These are phyloP conservation scores for Jackrogersella multiformis DNA, from an alignment of 495 filamentous ascomycete species.

Conservation along the genomic window DNA sequence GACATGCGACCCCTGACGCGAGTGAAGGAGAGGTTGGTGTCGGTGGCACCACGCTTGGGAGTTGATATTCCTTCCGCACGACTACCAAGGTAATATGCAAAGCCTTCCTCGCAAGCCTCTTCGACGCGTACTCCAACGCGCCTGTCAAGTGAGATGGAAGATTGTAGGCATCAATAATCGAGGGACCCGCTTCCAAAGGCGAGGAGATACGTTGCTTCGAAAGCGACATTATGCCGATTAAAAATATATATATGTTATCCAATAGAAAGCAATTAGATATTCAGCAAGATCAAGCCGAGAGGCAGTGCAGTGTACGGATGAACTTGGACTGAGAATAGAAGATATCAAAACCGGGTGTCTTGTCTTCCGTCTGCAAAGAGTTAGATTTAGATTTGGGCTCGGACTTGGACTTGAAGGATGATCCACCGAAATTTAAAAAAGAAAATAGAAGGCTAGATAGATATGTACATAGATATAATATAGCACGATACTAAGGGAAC, in stretches of 20 bases:
- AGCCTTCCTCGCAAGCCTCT: slow-evolving; percentile 56
- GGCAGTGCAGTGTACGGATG: slow-evolving; percentile 15
- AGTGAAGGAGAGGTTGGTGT: slow-evolving; percentile 43
- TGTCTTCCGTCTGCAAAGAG: slow-evolving; percentile 14
- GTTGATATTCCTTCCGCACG: slow-evolving; percentile 59
- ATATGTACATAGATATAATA: slow-evolving; percentile 18
- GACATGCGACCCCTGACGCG: slow-evolving; percentile 41
- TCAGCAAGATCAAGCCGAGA: not conserved
- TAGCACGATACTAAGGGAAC: slow-evolving; percentile 20
- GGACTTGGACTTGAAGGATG: slow-evolving; percentile 34
- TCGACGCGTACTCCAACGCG: slow-evolving; percentile 63
- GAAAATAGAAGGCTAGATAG: not conserved
- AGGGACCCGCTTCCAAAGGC: slow-evolving; percentile 63
- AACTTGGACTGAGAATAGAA: slow-evolving; percentile 19
- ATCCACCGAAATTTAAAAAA: slow-evolving; percentile 3
- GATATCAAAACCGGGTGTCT: slow-evolving; percentile 10
- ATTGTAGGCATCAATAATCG: slow-evolving; percentile 58
- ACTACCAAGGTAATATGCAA: slow-evolving; percentile 60
- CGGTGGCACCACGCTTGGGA: slow-evolving; percentile 45
- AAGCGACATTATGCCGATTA: slow-evolving; percentile 44
- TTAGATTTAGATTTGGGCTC: slow-evolving; percentile 14
- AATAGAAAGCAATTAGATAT: not conserved
- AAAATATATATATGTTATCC: not conserved
- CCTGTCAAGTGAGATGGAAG: slow-evolving; percentile 54
- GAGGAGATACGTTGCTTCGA: slow-evolving; percentile 61